These are phyloP conservation scores for Ophiostoma himal-ulmi DNA, from an alignment of 2,329 filamentous ascomycete species.

Conservation along the genomic window DNA sequence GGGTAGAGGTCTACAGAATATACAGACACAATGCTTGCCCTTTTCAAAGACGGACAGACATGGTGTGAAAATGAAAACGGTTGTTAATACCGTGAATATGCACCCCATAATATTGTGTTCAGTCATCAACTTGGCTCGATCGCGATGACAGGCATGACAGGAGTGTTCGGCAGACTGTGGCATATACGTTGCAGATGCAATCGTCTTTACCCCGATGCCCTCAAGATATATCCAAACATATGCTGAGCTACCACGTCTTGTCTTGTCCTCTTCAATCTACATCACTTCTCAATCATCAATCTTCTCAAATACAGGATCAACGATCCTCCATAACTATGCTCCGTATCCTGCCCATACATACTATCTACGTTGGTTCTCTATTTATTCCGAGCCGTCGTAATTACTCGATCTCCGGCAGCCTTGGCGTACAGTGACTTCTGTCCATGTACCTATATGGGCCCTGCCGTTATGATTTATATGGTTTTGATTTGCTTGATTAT, in stretches of 20 bases:
- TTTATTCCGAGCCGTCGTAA: conserved; percentile 13
- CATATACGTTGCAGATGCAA: too few species aligned
- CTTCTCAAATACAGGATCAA: not conserved
- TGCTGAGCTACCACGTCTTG: too few species aligned
- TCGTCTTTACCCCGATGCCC: not conserved
- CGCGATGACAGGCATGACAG: not conserved
- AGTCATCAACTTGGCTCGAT: not conserved
- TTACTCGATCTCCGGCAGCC: conserved; percentile 8
- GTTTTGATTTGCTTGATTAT: not conserved
- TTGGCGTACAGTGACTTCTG: not conserved
- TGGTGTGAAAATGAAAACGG: too few species aligned
- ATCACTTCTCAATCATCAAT: not conserved
- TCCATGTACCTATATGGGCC: not conserved
- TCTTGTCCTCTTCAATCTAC: not conserved
- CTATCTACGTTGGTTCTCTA: not conserved
- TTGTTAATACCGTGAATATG: too few species aligned
- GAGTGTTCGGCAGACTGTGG: too few species aligned
- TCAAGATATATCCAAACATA: too few species aligned
- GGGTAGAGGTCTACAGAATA: not conserved
- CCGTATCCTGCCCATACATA: not conserved
- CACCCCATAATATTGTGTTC: too few species aligned
- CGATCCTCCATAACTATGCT: not conserved
- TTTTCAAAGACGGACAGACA: too few species aligned
- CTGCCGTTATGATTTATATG: not conserved
- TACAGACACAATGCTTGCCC: too few species aligned